Percentiles rank a stretch among this genome's conserved stretches.
Evolutionary conservation across 768 basidiomycete genomes (phyloP).

Genomic region (Boletus sensibilis): DNA sequence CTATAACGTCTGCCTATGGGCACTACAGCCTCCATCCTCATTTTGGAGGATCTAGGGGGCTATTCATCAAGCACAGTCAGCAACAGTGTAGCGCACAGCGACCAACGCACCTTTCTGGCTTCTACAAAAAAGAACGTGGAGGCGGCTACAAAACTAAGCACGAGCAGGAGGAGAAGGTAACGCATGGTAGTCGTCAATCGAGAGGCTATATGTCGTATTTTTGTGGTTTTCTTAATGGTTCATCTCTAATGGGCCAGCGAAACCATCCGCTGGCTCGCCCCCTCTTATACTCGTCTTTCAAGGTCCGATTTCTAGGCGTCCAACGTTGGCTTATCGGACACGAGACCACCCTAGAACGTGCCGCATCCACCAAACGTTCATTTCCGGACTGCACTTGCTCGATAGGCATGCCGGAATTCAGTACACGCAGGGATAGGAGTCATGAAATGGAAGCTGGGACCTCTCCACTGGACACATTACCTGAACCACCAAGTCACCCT

Average conservation of each 20-base stretch:
- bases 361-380: constrained; percentile 9
- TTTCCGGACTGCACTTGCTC: constrained; percentile 19
- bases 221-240: constrained; percentile 22
- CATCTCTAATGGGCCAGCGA: constrained; percentile 30
- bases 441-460: constrained; percentile 20
- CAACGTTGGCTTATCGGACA: constrained; percentile 9
- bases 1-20: constrained; percentile 3
- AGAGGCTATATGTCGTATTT: background rate
- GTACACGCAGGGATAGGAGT: constrained; percentile 1
- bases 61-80: constrained; percentile 11
- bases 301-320: constrained; percentile 17
- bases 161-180: constrained; percentile 29
- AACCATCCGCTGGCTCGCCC: background rate
- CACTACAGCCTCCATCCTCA: background rate
- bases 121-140: constrained; percentile 34
- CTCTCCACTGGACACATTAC: constrained; percentile 1
- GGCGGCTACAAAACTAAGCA: constrained; percentile 28
- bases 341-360: constrained; percentile 30
- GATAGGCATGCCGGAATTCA: constrained; percentile 2
- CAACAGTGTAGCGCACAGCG: background rate
- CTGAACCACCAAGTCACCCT: background rate
- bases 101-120: constrained; percentile 24
- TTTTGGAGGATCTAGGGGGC: constrained; percentile 21
- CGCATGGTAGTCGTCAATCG: constrained; percentile 17
- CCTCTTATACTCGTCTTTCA: constrained; percentile 28